phyloP scores from a whole-genome alignment of 768 basidiomycete species.

The Lepiota venenata region DNA sequence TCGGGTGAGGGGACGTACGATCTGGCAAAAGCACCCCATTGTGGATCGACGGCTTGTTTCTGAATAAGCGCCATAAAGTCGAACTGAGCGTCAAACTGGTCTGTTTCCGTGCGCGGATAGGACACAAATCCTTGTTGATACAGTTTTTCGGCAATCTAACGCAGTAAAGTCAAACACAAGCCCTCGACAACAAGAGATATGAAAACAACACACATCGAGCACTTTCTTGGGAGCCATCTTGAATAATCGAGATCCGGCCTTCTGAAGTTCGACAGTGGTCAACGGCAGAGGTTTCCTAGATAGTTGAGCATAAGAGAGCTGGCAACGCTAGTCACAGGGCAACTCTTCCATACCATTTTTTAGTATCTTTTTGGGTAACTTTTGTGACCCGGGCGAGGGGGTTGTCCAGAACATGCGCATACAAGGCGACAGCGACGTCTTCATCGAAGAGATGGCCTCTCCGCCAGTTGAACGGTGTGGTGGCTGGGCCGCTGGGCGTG shows the following conservation, averaged over 20 bases:
- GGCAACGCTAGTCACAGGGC: not conserved
- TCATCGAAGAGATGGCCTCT: conserved; percentile 83
- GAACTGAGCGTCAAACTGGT: conserved; percentile 93
- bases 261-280: conserved; percentile 97
- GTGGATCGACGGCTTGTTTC: conserved; percentile 78
- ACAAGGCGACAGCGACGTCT: conserved; percentile 63
- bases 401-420: conserved; percentile 62
- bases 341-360: conserved; percentile 75
- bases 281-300: conserved; percentile 94
- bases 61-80: conserved; percentile 84
- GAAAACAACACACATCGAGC: conserved; percentile 68
- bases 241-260: conserved; percentile 89
- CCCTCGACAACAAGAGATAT: not conserved
- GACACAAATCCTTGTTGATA: conserved; percentile 95
- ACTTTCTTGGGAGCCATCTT: conserved; percentile 87
- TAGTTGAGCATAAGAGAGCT: not conserved
- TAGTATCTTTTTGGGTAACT: conserved; percentile 82
- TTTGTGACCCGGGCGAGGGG: conserved; percentile 69
- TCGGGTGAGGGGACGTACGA: conserved; percentile 40
- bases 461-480: conserved; percentile 84
- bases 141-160: conserved; percentile 85
- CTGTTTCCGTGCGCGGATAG: conserved; percentile 97
- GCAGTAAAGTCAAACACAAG: not conserved
- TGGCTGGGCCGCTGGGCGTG: no score
- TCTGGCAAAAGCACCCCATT: conserved; percentile 86